phyloP scores from a whole-genome alignment of 2,329 filamentous ascomycete species.

The Thelonectria olida region DNA sequence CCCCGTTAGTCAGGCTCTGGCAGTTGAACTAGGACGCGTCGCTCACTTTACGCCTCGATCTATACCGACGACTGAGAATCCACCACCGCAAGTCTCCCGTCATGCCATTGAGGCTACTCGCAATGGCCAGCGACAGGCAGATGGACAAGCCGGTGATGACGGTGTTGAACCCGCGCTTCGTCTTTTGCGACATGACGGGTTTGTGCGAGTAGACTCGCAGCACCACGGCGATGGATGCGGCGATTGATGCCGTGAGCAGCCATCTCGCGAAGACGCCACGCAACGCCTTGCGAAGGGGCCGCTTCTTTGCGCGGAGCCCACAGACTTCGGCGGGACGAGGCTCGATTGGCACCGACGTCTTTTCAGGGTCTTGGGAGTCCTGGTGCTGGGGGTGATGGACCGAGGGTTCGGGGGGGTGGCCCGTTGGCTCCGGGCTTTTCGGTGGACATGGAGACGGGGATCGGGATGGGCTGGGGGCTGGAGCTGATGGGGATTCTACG shows the following conservation, averaged over 20 bases:
- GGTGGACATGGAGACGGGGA: too few relatives aligned
- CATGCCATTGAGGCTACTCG: constrained; percentile 54
- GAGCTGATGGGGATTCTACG: too few relatives aligned
- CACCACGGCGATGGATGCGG: constrained; percentile 29
- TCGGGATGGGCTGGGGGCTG: too few relatives aligned
- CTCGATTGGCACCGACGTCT: background rate
- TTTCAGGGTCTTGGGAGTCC: background rate
- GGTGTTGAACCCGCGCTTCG: constrained; percentile 54
- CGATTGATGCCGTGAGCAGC: constrained; percentile 26
- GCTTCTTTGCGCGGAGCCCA: constrained; percentile 4
- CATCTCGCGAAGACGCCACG: constrained; percentile 22
- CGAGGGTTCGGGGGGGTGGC: too few relatives aligned
- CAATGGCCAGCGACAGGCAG: constrained; percentile 48
- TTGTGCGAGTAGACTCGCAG: constrained; percentile 26
- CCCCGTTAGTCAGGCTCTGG: background rate
- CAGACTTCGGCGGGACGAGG: background rate
- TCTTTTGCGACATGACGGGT: constrained; percentile 28
- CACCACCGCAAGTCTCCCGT: constrained; percentile 57
- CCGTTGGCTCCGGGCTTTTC: too few relatives aligned
- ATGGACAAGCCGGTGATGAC: constrained; percentile 48
- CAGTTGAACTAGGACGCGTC: too few relatives aligned
- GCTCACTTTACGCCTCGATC: constrained; percentile 51
- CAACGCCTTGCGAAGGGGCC: constrained; percentile 6
- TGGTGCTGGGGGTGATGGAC: too few relatives aligned
- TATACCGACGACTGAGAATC: constrained; percentile 49